These are phyloP conservation scores for Cercospora janseana DNA, from an alignment of 2,329 filamentous ascomycete species.

Conservation along the genomic window DNA sequence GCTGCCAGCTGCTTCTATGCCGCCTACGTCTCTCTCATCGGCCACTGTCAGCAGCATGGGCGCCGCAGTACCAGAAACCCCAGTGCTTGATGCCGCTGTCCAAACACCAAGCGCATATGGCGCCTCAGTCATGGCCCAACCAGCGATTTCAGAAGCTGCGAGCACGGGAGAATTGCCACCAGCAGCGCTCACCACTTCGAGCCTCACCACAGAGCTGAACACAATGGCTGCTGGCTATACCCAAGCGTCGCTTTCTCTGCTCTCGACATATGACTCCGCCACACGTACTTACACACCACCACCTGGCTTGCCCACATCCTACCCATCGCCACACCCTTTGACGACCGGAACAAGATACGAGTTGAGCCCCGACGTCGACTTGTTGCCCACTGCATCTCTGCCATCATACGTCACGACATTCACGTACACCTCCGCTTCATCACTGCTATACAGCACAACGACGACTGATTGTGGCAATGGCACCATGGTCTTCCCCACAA, in stretches of 20 bases:
- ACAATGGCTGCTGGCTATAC: constrained; percentile 1
- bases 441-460: not conserved
- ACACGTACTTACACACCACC: constrained; percentile 5
- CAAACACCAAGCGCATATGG: too few relatives aligned
- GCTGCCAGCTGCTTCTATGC: too few relatives aligned
- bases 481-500: constrained; percentile 5
- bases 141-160: not conserved
- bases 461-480: constrained; percentile 7
- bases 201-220: not conserved
- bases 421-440: not conserved
- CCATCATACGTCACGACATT: constrained; percentile 12
- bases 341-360: not conserved
- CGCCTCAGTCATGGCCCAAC: too few relatives aligned
- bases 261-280: not conserved
- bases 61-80: too few relatives aligned
- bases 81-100: too few relatives aligned
- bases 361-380: constrained; percentile 1
- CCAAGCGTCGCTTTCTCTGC: constrained; percentile 3
- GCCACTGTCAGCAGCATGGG: too few relatives aligned
- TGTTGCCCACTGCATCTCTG: not conserved
- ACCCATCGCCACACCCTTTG: constrained; percentile 1
- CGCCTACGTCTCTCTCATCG: too few relatives aligned
- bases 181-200: not conserved
- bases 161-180: not conserved
- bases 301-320: not conserved